Evolutionary conservation across 352 stramenopile genomes (phyloP).

Genomic region (Pythium pyrilobum): DNA sequence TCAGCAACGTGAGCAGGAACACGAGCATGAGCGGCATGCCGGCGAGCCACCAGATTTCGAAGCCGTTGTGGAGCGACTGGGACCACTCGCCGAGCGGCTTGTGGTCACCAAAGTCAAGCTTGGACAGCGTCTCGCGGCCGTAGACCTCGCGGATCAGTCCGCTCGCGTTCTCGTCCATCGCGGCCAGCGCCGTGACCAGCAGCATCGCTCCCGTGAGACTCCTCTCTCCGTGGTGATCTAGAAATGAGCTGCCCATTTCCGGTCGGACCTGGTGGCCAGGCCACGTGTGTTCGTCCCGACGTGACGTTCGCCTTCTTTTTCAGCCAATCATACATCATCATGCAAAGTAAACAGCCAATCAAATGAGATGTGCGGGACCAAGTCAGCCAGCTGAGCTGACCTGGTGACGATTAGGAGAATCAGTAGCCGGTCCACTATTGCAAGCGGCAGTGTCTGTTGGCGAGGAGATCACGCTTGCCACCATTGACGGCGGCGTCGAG

Average conservation of each 20-base stretch:
- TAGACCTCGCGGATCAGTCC: constrained; percentile 48
- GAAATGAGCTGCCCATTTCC: not conserved
- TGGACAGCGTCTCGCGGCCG: constrained; percentile 51
- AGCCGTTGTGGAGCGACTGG: constrained; percentile 71
- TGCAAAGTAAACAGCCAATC: no score
- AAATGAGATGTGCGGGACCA: no score
- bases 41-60: constrained; percentile 83
- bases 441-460: not conserved
- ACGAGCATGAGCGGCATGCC: constrained; percentile 72
- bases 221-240: not conserved
- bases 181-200: constrained; percentile 16
- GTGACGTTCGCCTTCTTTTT: not conserved
- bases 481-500: not conserved
- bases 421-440: not conserved
- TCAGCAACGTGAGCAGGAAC: constrained; percentile 67
- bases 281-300: constrained; percentile 1
- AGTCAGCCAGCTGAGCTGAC: no score
- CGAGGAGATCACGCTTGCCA: not conserved
- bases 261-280: not conserved
- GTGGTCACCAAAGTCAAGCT: constrained; percentile 28
- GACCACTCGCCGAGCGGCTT: constrained; percentile 27
- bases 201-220: constrained; percentile 3
- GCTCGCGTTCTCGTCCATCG: constrained; percentile 71
- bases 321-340: not conserved
- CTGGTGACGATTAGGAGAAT: no score